Percentiles rank a stretch among this genome's conserved stretches.
Evolutionary conservation across 345 rosid genomes (phyloP).

Genomic region (Firmiana major): DNA sequence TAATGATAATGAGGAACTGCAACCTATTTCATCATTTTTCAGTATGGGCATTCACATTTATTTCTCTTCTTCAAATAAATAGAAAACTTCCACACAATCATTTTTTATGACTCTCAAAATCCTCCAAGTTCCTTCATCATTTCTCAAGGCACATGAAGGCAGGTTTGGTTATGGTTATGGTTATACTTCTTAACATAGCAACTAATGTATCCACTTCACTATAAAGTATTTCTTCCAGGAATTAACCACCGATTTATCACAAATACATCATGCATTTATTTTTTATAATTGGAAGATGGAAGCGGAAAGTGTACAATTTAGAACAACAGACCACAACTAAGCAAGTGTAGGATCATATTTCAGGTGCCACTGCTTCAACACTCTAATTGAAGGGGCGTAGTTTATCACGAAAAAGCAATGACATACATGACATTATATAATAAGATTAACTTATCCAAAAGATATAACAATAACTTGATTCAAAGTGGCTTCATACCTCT

Average conservation of each 20-base stretch:
- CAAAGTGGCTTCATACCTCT: constrained; percentile 7
- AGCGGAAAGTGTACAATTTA: not conserved
- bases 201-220: not conserved
- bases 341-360: not conserved
- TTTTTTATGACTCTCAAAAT: not conserved
- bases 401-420: not conserved
- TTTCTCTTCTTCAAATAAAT: not conserved
- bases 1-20: not conserved
- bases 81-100: not conserved
- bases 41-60: not conserved
- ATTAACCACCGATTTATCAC: not conserved
- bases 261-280: not conserved
- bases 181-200: not conserved
- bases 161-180: not conserved
- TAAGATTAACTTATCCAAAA: not conserved
- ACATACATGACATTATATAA: not conserved
- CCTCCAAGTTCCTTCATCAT: not conserved
- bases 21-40: not conserved
- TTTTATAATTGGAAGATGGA: not conserved
- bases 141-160: not conserved
- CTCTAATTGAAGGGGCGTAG: not conserved
- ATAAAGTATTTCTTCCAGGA: not conserved
- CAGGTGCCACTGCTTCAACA: not conserved
- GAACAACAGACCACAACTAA: not conserved
- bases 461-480: not conserved